Percentiles rank a stretch among this genome's conserved stretches.
Conservation (phyloP, 2,329 filamentous ascomycete species). For the Paecilomyces formosus region DNA sequence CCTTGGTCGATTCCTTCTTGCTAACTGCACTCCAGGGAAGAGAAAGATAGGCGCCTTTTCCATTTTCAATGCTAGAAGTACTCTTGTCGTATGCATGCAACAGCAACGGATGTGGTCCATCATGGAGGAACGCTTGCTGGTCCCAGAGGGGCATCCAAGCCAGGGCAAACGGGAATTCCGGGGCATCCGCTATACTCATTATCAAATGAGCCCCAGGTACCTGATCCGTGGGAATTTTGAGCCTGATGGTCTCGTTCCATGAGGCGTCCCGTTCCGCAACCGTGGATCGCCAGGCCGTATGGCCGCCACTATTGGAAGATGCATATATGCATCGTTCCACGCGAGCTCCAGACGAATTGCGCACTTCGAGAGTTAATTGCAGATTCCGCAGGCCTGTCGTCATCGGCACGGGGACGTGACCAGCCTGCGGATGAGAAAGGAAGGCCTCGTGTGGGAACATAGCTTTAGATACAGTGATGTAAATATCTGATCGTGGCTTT, state of each 20-base stretch:
- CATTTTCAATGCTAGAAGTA: constrained; percentile 63
- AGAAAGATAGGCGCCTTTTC: constrained; percentile 79
- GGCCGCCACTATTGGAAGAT: constrained; percentile 68
- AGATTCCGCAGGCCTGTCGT: constrained; percentile 63
- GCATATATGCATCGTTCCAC: constrained; percentile 84
- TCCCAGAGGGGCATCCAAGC: constrained; percentile 94
- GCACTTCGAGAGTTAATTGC: constrained; percentile 83
- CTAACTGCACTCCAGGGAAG: constrained; percentile 70
- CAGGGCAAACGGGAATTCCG: constrained; percentile 81
- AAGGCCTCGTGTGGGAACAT: constrained; percentile 62
- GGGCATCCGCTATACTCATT: constrained; percentile 80
- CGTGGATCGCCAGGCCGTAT: constrained; percentile 84
- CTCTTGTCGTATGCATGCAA: constrained; percentile 90
- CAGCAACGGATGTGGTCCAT: constrained; percentile 72
- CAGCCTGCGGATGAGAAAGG: constrained; percentile 64
- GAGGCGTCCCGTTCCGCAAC: constrained; percentile 69
- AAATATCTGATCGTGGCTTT: constrained; percentile 86
- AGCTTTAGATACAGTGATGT: constrained; percentile 75
- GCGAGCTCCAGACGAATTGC: constrained; percentile 67
- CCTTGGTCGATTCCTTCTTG: constrained; percentile 60
- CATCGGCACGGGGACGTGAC: constrained; percentile 67
- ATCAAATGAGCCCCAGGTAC: constrained; percentile 79
- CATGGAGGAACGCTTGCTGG: constrained; percentile 77
- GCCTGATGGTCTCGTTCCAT: constrained; percentile 83
- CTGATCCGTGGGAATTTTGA: constrained; percentile 70